Evolutionary conservation across 73 alveolate genomes (phyloP).

Genomic region (Urostyla sp.): DNA sequence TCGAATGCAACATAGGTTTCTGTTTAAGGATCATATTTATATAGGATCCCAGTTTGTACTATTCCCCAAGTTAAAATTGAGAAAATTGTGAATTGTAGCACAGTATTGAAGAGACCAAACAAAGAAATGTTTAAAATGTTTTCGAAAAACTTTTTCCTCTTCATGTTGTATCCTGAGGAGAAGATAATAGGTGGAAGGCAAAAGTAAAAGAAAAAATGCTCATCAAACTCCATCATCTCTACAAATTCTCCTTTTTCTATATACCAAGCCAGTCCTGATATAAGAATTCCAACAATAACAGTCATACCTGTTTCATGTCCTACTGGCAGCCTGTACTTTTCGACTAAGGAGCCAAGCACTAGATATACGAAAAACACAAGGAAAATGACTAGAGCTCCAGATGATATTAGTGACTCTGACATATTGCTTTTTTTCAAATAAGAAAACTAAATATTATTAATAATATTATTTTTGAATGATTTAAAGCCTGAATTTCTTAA

Average conservation of each 20-base stretch:
- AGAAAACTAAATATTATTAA: too few species aligned
- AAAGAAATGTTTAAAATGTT: slow-evolving; percentile 90
- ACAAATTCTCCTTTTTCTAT: slow-evolving; percentile 2
- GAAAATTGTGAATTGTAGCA: slow-evolving; percentile 86
- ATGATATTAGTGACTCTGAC: slow-evolving; percentile 2
- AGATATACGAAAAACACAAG: slow-evolving; percentile 30
- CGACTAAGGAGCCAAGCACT: slow-evolving; percentile 41
- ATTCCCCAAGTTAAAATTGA: slow-evolving; percentile 81
- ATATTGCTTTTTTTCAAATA: not conserved
- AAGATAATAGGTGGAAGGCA: slow-evolving; percentile 90
- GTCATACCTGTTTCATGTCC: slow-evolving; percentile 54
- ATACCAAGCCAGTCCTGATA: not conserved
- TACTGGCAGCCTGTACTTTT: slow-evolving; percentile 23
- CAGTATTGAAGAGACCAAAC: slow-evolving; percentile 96
- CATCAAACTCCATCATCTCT: slow-evolving; percentile 26
- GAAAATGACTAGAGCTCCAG: slow-evolving; percentile 43
- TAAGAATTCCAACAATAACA: slow-evolving; percentile 31
- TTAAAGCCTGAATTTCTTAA: too few species aligned
- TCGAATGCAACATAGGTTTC: slow-evolving; percentile 46
- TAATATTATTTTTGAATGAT: too few species aligned
- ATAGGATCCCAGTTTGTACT: slow-evolving; percentile 59
- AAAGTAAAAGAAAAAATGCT: slow-evolving; percentile 82
- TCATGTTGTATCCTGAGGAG: slow-evolving; percentile 92
- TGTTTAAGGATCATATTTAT: slow-evolving; percentile 20
- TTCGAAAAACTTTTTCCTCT: slow-evolving; percentile 90